Evolutionary conservation across 192 early-diverging fungal species (phyloP), one percentile per base, ranked within the genome.

Genomic region (Coemansia sp.): DNA sequence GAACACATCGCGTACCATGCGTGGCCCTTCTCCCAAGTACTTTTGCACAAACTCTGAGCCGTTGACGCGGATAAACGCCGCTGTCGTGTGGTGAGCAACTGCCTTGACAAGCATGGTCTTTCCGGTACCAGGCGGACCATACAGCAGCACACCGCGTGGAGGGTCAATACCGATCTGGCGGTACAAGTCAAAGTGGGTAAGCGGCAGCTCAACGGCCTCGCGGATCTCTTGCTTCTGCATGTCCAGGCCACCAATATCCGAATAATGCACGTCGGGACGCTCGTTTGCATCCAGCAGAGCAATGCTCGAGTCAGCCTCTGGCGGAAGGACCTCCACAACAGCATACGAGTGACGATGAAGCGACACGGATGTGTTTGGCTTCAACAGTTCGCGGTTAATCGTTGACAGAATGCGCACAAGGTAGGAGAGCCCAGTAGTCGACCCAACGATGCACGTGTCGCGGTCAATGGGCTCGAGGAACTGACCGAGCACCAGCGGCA

Each of bases 11-110:
- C 97, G 87, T 7, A 98, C 97, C 91, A 98, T 95, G 44, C 95
- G 88, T 23, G 95, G 95, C 14, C 95, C 97, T 62, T 99, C 96
- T 44, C 96, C 96, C 19, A 99, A 81, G 74, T 99, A 99, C 80
- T 99, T 99, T 85, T 98, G 95, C 54, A 99, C 93, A 84, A 99
- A 93, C 77, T 99, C 97, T 40, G 95, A 97, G 45, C 97, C 96
- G 30, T 93, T 93, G 27, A 98, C 93, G 54, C 97, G 91, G 67
- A 99, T 92, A 66, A 99, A 99, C 50, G 94, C 85, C 1, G 95
- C 96, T 0, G 93, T 92, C 9, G 95, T 98, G 64, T 99, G 95
- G 76, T 99, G 92, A 22, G 97, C 97, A 11, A 99, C 97, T 3
- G 96, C 97, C 80, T 99, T 99, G 23, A 96, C 97, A 57, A 99